Conservation (phyloP, 2,329 filamentous ascomycete species). For the Leptographium flavum region DNA sequence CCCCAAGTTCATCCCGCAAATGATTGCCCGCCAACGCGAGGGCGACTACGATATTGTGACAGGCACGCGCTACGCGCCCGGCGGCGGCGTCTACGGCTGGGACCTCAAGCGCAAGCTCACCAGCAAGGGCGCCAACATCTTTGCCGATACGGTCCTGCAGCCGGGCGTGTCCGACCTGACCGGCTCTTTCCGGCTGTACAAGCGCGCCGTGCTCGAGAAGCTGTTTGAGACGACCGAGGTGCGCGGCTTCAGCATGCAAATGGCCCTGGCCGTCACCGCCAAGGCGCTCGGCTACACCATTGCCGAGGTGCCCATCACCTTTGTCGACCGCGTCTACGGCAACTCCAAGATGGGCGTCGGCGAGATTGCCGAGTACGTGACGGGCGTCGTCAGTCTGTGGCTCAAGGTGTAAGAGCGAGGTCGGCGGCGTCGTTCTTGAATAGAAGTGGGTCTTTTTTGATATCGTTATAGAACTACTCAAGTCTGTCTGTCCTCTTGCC, state of each 20-base stretch:
- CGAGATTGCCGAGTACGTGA: constrained; percentile 94
- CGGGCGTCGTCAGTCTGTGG: constrained; percentile 68
- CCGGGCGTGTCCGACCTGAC: constrained; percentile 94
- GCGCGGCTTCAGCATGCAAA: constrained; percentile 98
- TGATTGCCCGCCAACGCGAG: constrained; percentile 68
- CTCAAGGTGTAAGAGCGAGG: constrained; percentile 46
- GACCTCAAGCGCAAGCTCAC: constrained; percentile 83
- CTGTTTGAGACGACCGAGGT: constrained; percentile 84
- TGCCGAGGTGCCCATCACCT: constrained; percentile 88
- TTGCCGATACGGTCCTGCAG: constrained; percentile 84
- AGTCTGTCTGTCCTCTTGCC: no score
- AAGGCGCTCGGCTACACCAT: constrained; percentile 93
- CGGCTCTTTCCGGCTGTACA: constrained; percentile 88
- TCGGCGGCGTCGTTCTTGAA: not conserved
- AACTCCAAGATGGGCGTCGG: constrained; percentile 83
- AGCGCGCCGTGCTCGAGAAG: constrained; percentile 76
- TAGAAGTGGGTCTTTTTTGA: not conserved
- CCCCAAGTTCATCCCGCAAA: constrained; percentile 94
- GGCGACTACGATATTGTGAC: constrained; percentile 92
- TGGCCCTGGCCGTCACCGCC: constrained; percentile 98
- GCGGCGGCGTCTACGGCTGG: constrained; percentile 90
- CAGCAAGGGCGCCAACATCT: constrained; percentile 78
- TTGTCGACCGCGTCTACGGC: constrained; percentile 90
- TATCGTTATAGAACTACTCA: no score
- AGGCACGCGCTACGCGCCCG: constrained; percentile 80